Evolutionary conservation across 2,329 filamentous ascomycete genomes (phyloP), one percentile per base, ranked within the genome.

Genomic region (Bipolaris bicolor): DNA sequence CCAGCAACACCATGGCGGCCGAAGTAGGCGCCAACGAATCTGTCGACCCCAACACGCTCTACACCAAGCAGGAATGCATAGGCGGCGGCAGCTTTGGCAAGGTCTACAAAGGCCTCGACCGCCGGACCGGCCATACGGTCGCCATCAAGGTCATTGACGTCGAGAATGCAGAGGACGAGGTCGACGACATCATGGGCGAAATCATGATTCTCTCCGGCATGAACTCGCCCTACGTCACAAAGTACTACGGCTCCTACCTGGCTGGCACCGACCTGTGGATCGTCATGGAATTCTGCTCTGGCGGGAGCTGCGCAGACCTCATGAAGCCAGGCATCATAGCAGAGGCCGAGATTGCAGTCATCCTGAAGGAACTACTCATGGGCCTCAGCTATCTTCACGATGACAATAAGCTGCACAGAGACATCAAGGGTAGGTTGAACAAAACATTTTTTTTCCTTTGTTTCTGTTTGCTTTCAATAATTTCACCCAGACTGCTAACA

Each of bases 121-220:
- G 95, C 74, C 88, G 91, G 49, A 96, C 90, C 16, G 95, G 95
- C 36, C 90, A 96, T 72, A 89, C 94, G 11, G 95, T 99, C 49
- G 95, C 95, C 26, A 99, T 99, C 82, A 99, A 99, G 79, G 85
- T 99, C 70, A 98, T 99, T 76, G 95, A 99, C 72, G 95, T 99
- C 65, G 95, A 99, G 79, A 97, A 95, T 80, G 95, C 95, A 71
- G 95, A 99, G 79, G 95, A 99, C 77, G 95, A 99, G 80, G 94
- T 99, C 67, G 95, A 98, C 81, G 95, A 99, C 79, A 99, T 99
- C 70, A 97, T 98, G 76, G 92, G 97, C 76, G 95, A 99, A 80
- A 98, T 99, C 67, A 92, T 94, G 66, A 98, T 99, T 69, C 84
- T 99, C 53, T 97, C 95, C 31, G 94, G 96, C 78, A 86, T 99